Conservation (phyloP, 1,139 yeast genomes). For the Candida pseudocylindracea region DNA sequence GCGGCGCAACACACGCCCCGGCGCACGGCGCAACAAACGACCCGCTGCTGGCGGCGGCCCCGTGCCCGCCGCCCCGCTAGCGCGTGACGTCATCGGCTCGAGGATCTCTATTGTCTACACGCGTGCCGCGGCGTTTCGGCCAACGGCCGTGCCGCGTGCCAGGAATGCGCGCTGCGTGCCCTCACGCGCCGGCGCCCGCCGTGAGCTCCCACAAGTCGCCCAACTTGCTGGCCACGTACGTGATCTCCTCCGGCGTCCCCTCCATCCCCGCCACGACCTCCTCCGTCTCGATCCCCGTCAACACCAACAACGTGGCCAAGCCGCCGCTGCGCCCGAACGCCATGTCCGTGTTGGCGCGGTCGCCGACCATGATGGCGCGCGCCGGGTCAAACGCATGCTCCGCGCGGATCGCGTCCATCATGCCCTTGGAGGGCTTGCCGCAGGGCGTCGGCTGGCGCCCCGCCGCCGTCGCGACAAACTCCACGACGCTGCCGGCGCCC, state of each 20-base stretch:
- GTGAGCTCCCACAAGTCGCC: conserved; percentile 50
- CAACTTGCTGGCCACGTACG: conserved; percentile 45
- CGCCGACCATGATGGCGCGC: conserved; percentile 19
- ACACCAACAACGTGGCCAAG: conserved; percentile 48
- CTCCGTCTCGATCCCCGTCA: conserved; percentile 79
- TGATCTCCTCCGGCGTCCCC: conserved; percentile 3
- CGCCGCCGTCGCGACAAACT: conserved; percentile 15
- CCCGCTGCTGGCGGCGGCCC: too few relatives aligned
- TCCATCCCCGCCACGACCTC: conserved; percentile 6
- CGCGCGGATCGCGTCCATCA: conserved; percentile 11
- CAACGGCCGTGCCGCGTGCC: too few relatives aligned
- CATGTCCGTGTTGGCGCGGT: conserved; percentile 19
- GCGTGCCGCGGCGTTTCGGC: too few relatives aligned
- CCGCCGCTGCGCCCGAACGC: conserved; percentile 20
- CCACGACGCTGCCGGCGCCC: conserved; percentile 21
- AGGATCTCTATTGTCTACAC: too few relatives aligned
- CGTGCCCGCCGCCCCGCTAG: too few relatives aligned
- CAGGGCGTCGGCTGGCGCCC: conserved; percentile 12
- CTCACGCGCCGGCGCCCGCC: neutral
- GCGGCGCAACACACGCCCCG: too few relatives aligned
- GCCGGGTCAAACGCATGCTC: conserved; percentile 9
- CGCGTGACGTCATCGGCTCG: too few relatives aligned
- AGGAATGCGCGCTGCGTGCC: too few relatives aligned
- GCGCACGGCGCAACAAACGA: too few relatives aligned
- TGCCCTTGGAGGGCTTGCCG: conserved; percentile 15